Percentiles rank a stretch among this genome's conserved stretches.
These are phyloP conservation scores for Trametes cubensis DNA, from an alignment of 768 basidiomycete species.

Conservation along the genomic window DNA sequence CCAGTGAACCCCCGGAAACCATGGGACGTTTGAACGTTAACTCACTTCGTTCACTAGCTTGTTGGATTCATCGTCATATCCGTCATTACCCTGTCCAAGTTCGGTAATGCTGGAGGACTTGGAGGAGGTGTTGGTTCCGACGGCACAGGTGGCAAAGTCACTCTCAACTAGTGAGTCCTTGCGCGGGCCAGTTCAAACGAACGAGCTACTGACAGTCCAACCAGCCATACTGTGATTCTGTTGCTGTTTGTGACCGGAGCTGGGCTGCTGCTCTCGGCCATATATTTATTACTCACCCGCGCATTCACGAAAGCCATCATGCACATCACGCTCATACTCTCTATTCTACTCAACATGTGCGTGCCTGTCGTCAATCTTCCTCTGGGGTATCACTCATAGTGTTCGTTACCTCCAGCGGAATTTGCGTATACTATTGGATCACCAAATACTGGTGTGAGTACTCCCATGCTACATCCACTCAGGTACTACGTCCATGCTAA, in stretches of 20 bases:
- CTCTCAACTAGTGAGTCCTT: slow-evolving; percentile 61
- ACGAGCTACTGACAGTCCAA: not conserved
- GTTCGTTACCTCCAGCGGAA: slow-evolving; percentile 47
- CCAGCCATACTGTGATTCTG: slow-evolving; percentile 77
- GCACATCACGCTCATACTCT: slow-evolving; percentile 72
- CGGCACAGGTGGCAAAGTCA: slow-evolving; percentile 56
- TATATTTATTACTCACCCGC: slow-evolving; percentile 72
- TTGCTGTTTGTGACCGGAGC: slow-evolving; percentile 72
- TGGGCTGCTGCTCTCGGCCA: slow-evolving; percentile 63
- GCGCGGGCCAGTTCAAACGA: not conserved
- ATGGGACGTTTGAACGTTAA: too few species aligned
- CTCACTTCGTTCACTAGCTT: slow-evolving; percentile 43
- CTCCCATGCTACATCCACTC: not conserved
- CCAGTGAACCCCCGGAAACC: not conserved
- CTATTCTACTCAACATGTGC: slow-evolving; percentile 65
- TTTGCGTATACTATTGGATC: slow-evolving; percentile 77
- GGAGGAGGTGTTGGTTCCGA: slow-evolving; percentile 69
- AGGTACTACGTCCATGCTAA: not conserved
- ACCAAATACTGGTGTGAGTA: slow-evolving; percentile 67
- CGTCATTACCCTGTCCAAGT: slow-evolving; percentile 63
- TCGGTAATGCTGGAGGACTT: slow-evolving; percentile 64
- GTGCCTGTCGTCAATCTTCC: slow-evolving; percentile 25
- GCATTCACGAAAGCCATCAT: slow-evolving; percentile 75
- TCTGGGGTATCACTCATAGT: not conserved
- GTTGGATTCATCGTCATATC: slow-evolving; percentile 71